Evolutionary conservation across 192 early-diverging fungal genomes (phyloP).

Genomic region (Cladochytrium replicatum): DNA sequence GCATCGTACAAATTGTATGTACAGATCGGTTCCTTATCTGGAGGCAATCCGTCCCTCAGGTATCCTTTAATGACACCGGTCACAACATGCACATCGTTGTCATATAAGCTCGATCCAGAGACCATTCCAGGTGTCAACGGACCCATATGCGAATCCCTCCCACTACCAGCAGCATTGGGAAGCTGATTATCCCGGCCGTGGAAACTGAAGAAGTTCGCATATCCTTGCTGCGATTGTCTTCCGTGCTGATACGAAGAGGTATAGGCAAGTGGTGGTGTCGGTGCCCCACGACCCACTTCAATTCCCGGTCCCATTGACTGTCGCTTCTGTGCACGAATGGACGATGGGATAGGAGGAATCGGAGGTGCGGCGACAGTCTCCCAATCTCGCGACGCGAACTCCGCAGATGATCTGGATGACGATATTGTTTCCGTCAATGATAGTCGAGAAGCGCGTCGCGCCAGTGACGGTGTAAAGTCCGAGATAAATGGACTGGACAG

Average conservation of each 20-base stretch:
- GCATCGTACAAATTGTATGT: slow-evolving; percentile 33
- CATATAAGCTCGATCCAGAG: slow-evolving; percentile 23
- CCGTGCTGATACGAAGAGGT: too few relatives aligned
- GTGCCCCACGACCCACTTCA: too few relatives aligned
- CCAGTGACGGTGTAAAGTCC: slow-evolving; percentile 11
- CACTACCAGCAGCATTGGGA: too few relatives aligned
- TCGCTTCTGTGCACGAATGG: too few relatives aligned
- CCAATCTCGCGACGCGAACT: too few relatives aligned
- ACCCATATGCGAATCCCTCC: slow-evolving; percentile 5
- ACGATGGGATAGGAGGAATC: neutral
- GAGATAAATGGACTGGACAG: slow-evolving; percentile 5
- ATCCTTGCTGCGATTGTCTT: too few relatives aligned
- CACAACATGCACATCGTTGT: slow-evolving; percentile 47
- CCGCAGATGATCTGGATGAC: slow-evolving; percentile 14
- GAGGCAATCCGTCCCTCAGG: slow-evolving; percentile 34
- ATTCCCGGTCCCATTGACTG: too few relatives aligned
- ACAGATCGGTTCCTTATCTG: slow-evolving; percentile 32
- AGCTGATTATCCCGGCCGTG: too few relatives aligned
- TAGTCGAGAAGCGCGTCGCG: slow-evolving; percentile 22
- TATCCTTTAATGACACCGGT: slow-evolving; percentile 38
- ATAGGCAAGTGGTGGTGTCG: too few relatives aligned
- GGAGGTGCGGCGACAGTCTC: neutral
- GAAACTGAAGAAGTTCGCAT: too few relatives aligned
- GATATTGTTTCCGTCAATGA: slow-evolving; percentile 33
- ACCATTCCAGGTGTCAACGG: slow-evolving; percentile 6